These are phyloP conservation scores for Aspergillus cavernicola DNA, from an alignment of 495 filamentous ascomycete genomes.

Conservation along the genomic window DNA sequence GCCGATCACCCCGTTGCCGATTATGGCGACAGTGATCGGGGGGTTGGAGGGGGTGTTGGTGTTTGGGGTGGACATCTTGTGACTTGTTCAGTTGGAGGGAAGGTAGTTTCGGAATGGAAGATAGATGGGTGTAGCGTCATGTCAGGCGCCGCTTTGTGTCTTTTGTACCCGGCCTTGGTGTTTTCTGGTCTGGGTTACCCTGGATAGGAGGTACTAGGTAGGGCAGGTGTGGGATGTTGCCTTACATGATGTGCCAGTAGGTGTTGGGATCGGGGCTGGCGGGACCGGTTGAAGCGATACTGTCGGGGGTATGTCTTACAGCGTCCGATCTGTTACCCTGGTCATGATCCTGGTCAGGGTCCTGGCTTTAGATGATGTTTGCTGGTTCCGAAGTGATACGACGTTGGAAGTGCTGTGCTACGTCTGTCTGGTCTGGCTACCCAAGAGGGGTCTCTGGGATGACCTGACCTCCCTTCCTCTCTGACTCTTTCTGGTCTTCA, in stretches of 20 bases:
- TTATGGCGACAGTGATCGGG: slow-evolving; percentile 32
- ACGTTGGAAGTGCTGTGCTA: not conserved
- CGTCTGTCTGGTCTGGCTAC: too few species aligned
- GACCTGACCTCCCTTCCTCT: too few species aligned
- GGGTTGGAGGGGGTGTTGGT: not conserved
- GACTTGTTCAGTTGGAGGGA: not conserved
- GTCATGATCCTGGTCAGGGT: not conserved
- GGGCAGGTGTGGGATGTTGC: too few species aligned
- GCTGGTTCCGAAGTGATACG: not conserved
- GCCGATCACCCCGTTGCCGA: slow-evolving; percentile 46
- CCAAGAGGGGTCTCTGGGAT: not conserved
- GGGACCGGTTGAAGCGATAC: too few species aligned
- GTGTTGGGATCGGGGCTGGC: not conserved
- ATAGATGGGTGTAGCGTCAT: not conserved
- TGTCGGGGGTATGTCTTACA: too few species aligned
- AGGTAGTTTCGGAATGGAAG: not conserved
- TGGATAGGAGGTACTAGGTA: not conserved
- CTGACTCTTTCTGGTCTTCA: too few species aligned
- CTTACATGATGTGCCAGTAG: too few species aligned
- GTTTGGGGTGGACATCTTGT: not conserved
- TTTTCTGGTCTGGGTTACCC: not conserved
- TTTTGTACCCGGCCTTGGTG: not conserved
- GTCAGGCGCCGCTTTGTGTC: slow-evolving; percentile 3
- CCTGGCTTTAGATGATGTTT: not conserved
- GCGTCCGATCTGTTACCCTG: not conserved